Conservation (phyloP, 148 eudicot species). For the Dianthus caryophyllus region DNA sequence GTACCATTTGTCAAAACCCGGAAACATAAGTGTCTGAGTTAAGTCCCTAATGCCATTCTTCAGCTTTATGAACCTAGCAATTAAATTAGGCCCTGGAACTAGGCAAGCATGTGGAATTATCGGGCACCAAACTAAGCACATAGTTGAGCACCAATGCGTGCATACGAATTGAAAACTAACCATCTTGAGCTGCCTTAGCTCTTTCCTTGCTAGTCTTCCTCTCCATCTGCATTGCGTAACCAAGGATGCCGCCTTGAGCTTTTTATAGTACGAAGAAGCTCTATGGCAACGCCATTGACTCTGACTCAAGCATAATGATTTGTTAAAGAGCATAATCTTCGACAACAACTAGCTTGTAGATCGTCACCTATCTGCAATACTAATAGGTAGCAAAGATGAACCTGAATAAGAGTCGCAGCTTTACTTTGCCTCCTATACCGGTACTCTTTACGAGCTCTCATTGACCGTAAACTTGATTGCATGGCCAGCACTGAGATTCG, state of each 20-base stretch:
- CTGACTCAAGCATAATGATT: conserved; percentile 31
- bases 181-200: conserved; percentile 85
- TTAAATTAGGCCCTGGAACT: not conserved
- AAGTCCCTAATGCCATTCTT: too few species aligned
- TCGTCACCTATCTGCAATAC: conserved; percentile 12
- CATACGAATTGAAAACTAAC: conserved; percentile 30
- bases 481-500: conserved; percentile 55
- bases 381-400: conserved; percentile 23
- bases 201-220: conserved; percentile 62
- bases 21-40: not conserved
- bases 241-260: conserved; percentile 64
- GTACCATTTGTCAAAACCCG: not conserved
- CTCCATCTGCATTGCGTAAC: conserved; percentile 91
- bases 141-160: conserved; percentile 8
- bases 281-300: conserved; percentile 75
- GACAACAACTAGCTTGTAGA: not conserved
- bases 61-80: not conserved
- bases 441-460: conserved; percentile 66
- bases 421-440: conserved; percentile 59
- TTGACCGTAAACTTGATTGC: conserved; percentile 65
- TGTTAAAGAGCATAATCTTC: conserved; percentile 17
- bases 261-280: conserved; percentile 57
- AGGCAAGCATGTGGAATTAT: conserved; percentile 1
- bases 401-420: conserved; percentile 79
- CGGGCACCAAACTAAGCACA: not conserved